Conservation (phyloP, 106 monocot genomes). For the Acorus gramineus region DNA sequence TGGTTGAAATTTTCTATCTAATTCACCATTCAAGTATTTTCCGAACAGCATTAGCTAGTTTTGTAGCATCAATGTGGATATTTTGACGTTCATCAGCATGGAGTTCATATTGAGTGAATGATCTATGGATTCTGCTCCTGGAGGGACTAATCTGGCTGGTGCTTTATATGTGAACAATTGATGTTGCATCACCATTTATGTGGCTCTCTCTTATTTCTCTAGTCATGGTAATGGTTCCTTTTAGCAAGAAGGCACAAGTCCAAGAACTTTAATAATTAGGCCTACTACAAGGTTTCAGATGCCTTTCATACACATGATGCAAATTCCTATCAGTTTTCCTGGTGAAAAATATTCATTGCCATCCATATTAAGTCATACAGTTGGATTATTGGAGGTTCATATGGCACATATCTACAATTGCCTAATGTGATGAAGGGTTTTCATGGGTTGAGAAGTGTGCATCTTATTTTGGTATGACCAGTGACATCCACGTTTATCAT, state of each 20-base stretch:
- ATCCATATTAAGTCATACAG: constrained; percentile 6
- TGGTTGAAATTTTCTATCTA: constrained; percentile 29
- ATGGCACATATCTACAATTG: too few species aligned
- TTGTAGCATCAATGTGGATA: constrained; percentile 15
- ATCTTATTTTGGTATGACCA: too few species aligned
- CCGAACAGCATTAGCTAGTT: constrained; percentile 26
- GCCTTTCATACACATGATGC: constrained; percentile 1
- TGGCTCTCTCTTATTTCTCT: background rate
- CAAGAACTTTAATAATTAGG: constrained; percentile 25
- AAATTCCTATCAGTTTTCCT: constrained; percentile 14
- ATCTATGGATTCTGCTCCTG: constrained; percentile 20
- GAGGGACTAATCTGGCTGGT: constrained; percentile 20
- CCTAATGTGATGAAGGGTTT: too few species aligned
- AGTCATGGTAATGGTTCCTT: constrained; percentile 16
- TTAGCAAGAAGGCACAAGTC: constrained; percentile 9
- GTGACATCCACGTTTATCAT: too few species aligned
- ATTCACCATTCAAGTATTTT: constrained; percentile 21
- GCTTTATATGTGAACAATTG: constrained; percentile 9
- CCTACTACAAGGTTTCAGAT: constrained; percentile 4
- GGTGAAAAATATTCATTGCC: constrained; percentile 1
- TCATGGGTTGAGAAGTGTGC: too few species aligned
- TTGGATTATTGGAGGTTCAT: constrained; percentile 8
- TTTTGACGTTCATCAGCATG: background rate
- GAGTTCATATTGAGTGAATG: constrained; percentile 9
- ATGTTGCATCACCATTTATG: constrained; percentile 6